Evolutionary conservation across 208 protist species (phyloP).

Genomic region (Crithidia bombi): DNA sequence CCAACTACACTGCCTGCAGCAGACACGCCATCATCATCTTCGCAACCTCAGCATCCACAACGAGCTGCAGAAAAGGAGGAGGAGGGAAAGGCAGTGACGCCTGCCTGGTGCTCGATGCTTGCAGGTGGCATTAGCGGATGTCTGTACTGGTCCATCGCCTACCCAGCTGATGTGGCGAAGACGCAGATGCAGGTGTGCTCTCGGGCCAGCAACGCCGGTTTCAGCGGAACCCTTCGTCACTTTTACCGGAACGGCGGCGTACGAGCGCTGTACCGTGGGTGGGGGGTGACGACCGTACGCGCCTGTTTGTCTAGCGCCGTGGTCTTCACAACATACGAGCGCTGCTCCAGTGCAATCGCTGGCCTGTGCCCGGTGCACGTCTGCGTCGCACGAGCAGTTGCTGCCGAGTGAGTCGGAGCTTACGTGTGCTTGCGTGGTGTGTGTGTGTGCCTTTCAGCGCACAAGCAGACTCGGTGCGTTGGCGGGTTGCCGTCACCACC

Average conservation of each 20-base stretch:
- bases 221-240: conserved; percentile 29
- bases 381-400: neutral
- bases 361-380: neutral
- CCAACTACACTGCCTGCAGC: neutral
- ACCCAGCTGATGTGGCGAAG: conserved; percentile 87
- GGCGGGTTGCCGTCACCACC: too few species aligned
- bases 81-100: conserved; percentile 5
- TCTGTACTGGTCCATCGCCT: conserved; percentile 82
- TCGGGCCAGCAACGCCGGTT: conserved; percentile 22
- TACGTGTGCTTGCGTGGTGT: too few species aligned
- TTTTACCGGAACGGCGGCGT: conserved; percentile 57
- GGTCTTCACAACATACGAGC: conserved; percentile 61
- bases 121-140: conserved; percentile 75
- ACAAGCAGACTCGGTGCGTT: neutral
- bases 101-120: conserved; percentile 59
- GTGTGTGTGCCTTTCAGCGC: neutral
- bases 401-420: neutral
- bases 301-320: conserved; percentile 65
- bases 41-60: neutral
- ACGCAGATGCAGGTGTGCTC: conserved; percentile 81
- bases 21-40: neutral
- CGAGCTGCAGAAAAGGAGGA: neutral
- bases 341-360: conserved; percentile 1
- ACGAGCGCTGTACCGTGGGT: conserved; percentile 67
- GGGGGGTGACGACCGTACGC: conserved; percentile 57